Percentiles rank a stretch among this genome's conserved stretches.
These are phyloP conservation scores for Fusarium succisae DNA, from an alignment of 2,329 filamentous ascomycete genomes.

Conservation along the genomic window DNA sequence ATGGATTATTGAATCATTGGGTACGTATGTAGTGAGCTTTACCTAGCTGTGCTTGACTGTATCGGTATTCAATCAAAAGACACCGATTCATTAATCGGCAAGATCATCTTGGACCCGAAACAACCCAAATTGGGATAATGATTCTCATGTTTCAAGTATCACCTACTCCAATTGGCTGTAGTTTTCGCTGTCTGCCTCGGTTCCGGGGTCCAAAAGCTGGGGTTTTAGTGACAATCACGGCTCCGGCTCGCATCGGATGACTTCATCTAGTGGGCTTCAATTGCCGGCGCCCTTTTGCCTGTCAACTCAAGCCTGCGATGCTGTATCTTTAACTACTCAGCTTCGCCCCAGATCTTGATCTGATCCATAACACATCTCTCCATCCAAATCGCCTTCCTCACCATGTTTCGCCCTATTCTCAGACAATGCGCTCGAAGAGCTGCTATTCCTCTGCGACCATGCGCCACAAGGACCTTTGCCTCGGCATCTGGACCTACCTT, in stretches of 20 bases:
- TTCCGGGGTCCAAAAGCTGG: constrained; percentile 41
- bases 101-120: constrained; percentile 19
- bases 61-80: constrained; percentile 27
- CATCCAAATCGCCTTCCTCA: not conserved
- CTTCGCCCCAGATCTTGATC: not conserved
- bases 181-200: constrained; percentile 27
- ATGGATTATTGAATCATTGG: constrained; percentile 8
- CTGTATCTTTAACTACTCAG: constrained; percentile 31
- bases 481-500: constrained; percentile 61
- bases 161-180: constrained; percentile 11
- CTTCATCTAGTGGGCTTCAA: constrained; percentile 39
- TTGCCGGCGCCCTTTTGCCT: constrained; percentile 33
- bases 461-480: constrained; percentile 48
- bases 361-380: not conserved
- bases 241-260: constrained; percentile 46
- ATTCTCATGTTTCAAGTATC: constrained; percentile 8
- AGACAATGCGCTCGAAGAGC: constrained; percentile 42
- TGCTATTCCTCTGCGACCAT: constrained; percentile 37
- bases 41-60: not conserved
- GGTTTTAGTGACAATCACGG: constrained; percentile 32
- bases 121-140: constrained; percentile 13
- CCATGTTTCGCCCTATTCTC: constrained; percentile 47
- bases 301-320: constrained; percentile 16
- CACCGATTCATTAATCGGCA: constrained; percentile 22
- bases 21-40: constrained; percentile 5